Conservation (phyloP, 2,329 filamentous ascomycete genomes). For the Monilinia aucupariae region DNA sequence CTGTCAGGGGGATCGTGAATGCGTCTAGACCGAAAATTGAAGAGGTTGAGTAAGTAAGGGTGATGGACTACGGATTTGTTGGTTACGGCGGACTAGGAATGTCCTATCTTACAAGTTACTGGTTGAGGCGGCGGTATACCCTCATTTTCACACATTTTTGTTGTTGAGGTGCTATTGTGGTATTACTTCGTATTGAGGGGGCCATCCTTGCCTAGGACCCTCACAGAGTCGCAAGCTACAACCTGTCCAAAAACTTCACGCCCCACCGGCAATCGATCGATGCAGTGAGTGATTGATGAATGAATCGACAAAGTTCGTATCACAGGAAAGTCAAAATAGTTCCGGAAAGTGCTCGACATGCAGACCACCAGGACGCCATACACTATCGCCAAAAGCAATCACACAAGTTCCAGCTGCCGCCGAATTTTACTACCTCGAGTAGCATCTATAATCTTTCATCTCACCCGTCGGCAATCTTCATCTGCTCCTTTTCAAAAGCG, state of each 20-base stretch:
- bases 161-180: neutral
- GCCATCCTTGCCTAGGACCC: neutral
- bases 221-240: too few species aligned
- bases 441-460: too few species aligned
- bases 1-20: slow-evolving; percentile 21
- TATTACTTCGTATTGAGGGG: too few species aligned
- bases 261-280: neutral
- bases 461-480: too few species aligned
- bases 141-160: neutral
- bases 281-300: neutral
- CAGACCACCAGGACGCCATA: too few species aligned
- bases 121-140: neutral
- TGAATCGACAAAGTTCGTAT: neutral
- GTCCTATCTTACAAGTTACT: neutral
- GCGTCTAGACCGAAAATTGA: slow-evolving; percentile 46
- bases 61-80: neutral
- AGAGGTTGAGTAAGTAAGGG: slow-evolving; percentile 50
- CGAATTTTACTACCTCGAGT: too few species aligned
- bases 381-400: neutral
- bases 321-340: neutral
- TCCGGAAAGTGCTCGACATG: neutral
- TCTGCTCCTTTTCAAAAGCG: too few species aligned
- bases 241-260: neutral
- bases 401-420: neutral
- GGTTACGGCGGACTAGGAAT: neutral